Conservation (phyloP, 768 basidiomycete species). For the Lentinula raphanica region DNA sequence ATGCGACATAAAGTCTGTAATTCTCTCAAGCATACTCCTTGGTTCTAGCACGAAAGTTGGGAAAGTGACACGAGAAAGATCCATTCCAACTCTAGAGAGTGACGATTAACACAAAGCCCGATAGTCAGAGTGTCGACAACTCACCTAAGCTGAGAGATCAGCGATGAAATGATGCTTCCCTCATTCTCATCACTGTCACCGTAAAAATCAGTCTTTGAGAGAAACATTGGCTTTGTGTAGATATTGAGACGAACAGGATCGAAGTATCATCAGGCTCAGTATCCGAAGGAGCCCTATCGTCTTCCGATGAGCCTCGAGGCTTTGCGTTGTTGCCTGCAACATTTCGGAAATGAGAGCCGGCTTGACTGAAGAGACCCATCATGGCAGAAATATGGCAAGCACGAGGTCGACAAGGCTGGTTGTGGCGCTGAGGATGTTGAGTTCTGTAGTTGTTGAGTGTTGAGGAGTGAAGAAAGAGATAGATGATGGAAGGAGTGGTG, state of each 20-base stretch:
- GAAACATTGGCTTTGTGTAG: constrained; percentile 16
- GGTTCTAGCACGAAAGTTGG: constrained; percentile 96
- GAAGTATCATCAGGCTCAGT: constrained; percentile 87
- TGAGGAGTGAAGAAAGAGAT: not conserved
- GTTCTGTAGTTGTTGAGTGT: not conserved
- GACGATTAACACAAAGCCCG: not conserved
- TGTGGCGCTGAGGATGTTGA: not conserved
- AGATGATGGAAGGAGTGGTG: not conserved
- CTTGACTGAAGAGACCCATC: constrained; percentile 78
- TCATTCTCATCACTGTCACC: constrained; percentile 84
- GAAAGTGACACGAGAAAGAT: constrained; percentile 90
- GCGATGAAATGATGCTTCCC: constrained; percentile 79
- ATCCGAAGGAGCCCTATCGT: constrained; percentile 72
- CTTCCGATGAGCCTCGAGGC: constrained; percentile 63
- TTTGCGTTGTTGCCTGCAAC: constrained; percentile 21
- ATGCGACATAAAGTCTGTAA: constrained; percentile 99
- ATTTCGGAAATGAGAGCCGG: constrained; percentile 52
- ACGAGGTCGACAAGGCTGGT: not conserved
- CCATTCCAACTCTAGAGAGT: constrained; percentile 81
- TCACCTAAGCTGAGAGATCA: constrained; percentile 87
- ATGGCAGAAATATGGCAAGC: constrained; percentile 42
- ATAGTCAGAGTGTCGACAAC: constrained; percentile 16
- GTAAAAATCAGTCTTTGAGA: constrained; percentile 23
- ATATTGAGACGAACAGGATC: constrained; percentile 60
- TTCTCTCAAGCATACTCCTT: constrained; percentile 93